phyloP scores from a whole-genome alignment of 2,329 filamentous ascomycete species.

The Lachnellula suecica region DNA sequence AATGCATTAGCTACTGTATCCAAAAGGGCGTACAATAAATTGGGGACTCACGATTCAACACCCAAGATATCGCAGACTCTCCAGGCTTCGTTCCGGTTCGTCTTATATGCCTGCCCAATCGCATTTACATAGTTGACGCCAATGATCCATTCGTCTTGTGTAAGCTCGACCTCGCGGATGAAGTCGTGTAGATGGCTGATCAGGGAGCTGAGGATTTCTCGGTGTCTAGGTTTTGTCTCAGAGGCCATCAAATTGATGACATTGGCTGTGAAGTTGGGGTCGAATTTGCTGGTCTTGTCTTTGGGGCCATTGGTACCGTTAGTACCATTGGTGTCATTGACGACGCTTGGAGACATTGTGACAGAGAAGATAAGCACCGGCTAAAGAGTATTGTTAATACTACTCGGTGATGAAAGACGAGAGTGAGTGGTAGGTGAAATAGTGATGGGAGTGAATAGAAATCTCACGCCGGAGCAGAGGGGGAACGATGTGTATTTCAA shows the following conservation, averaged over 20 bases:
- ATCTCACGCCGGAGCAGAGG: no score
- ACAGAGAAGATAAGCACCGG: no score
- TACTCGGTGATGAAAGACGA: no score
- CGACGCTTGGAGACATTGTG: no score
- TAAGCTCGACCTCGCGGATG: conserved; percentile 74
- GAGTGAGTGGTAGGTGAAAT: no score
- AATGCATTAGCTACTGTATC: conserved; percentile 26
- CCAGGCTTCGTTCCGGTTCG: conserved; percentile 71
- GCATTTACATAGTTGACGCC: conserved; percentile 76
- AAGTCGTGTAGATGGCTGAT: conserved; percentile 78
- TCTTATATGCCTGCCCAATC: conserved; percentile 65
- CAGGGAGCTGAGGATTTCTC: conserved; percentile 61
- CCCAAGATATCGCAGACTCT: conserved; percentile 73
- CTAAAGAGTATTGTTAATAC: no score
- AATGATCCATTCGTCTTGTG: conserved; percentile 73
- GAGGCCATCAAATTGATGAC: conserved; percentile 74
- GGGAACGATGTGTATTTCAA: no score
- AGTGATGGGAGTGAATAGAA: no score
- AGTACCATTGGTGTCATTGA: no score
- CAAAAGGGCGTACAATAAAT: neutral
- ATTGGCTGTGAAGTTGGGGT: conserved; percentile 74
- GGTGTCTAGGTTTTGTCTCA: conserved; percentile 63
- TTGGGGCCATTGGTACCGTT: no score
- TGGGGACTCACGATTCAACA: conserved; percentile 60
- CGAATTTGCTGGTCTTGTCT: no score